phyloP scores from a whole-genome alignment of 129 eudicot genomes.

The Apium graveolens region DNA sequence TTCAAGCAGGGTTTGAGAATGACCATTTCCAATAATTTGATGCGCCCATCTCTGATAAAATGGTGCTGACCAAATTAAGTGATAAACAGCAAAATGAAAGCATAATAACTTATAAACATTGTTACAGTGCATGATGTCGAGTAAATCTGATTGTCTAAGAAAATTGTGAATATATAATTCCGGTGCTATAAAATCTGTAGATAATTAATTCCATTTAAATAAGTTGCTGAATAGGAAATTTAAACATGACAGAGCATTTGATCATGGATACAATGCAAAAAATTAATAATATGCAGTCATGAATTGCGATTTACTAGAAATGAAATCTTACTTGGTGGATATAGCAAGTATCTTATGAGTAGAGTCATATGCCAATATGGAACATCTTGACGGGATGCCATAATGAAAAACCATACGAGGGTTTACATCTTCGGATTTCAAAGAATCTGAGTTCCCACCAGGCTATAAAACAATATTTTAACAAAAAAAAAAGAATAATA shows the following conservation, averaged over 20 bases:
- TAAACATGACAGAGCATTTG: background rate
- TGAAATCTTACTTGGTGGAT: slow-evolving; percentile 56
- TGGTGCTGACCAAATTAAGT: background rate
- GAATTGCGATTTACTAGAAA: background rate
- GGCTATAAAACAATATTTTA: slow-evolving; percentile 42
- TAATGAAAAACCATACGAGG: slow-evolving; percentile 77
- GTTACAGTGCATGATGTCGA: background rate
- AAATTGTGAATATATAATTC: background rate
- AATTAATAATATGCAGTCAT: background rate
- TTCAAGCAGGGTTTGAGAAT: slow-evolving; percentile 70
- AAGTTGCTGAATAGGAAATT: background rate
- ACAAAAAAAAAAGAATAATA: background rate
- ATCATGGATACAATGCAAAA: background rate
- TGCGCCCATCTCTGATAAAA: slow-evolving; percentile 71
- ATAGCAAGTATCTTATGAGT: slow-evolving; percentile 78
- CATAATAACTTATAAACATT: background rate
- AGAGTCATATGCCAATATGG: slow-evolving; percentile 59
- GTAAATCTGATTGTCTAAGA: background rate
- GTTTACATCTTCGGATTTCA: slow-evolving; percentile 65
- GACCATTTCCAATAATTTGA: slow-evolving; percentile 82
- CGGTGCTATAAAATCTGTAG: background rate
- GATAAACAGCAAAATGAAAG: background rate
- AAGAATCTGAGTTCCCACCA: slow-evolving; percentile 45
- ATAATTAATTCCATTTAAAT: background rate
- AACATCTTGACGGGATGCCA: slow-evolving; percentile 77